These are phyloP conservation scores for Cryptococcus wingfieldii DNA, from an alignment of 1,284 basidiomycete species.

Conservation along the genomic window DNA sequence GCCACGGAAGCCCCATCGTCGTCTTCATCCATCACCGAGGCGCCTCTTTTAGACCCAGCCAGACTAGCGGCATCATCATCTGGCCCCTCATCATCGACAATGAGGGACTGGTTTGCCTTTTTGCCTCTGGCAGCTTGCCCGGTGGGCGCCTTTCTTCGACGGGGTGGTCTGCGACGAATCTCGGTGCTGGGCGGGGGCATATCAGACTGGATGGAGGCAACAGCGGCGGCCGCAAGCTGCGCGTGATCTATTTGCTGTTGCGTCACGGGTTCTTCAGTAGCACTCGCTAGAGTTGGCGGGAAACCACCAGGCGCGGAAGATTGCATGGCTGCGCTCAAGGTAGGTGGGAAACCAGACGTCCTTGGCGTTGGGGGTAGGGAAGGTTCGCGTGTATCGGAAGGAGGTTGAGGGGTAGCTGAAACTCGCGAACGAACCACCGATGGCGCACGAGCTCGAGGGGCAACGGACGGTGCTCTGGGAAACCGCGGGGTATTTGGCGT, in stretches of 20 bases:
- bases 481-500: neutral
- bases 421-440: neutral
- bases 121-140: neutral
- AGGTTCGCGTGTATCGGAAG: neutral
- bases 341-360: neutral
- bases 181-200: neutral
- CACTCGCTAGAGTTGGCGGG: neutral
- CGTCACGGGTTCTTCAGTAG: neutral
- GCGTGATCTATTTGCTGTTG: constrained; percentile 5
- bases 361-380: neutral
- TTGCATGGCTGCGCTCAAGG: neutral
- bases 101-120: neutral
- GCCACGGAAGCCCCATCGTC: neutral
- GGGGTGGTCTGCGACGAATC: neutral
- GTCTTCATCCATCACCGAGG: neutral
- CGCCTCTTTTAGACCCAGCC: neutral
- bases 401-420: neutral
- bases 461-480: neutral
- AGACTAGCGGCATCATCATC: neutral
- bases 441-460: neutral
- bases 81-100: neutral
- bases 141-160: neutral
- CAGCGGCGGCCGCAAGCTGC: constrained; percentile 11
- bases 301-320: neutral
- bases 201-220: neutral